Conservation (phyloP, 805 yeast genomes). For the Metschnikowia cerradonensis region DNA sequence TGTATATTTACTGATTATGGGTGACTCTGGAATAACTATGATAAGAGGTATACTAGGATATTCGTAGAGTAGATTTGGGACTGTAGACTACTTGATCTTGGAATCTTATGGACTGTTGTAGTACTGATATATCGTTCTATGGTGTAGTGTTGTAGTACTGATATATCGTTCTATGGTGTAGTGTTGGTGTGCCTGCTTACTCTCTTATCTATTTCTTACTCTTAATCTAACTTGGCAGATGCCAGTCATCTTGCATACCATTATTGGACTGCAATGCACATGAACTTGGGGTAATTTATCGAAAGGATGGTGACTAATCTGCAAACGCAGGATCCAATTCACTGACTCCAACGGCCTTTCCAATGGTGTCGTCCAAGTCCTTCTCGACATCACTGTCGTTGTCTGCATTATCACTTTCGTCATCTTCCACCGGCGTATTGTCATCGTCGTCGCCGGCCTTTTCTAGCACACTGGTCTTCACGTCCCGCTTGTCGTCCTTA, state of each 20-base stretch:
- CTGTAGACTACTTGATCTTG: too few species aligned
- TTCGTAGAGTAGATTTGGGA: too few species aligned
- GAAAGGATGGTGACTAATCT: conserved; percentile 4
- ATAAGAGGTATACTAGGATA: too few species aligned
- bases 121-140: too few species aligned
- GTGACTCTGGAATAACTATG: too few species aligned
- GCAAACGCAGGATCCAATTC: conserved; percentile 25
- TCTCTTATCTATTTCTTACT: neutral
- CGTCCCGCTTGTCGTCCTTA: conserved; percentile 5
- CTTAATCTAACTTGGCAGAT: neutral
- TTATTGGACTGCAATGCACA: neutral
- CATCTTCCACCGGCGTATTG: conserved; percentile 8
- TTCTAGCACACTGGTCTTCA: conserved; percentile 10
- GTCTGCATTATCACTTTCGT: conserved; percentile 8
- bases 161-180: too few species aligned
- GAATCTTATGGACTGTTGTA: too few species aligned
- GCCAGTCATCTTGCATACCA: too few species aligned
- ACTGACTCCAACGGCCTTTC: conserved; percentile 7
- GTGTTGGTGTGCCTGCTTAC: neutral
- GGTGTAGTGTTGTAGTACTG: too few species aligned
- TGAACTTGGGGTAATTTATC: too few species aligned
- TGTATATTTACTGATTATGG: too few species aligned
- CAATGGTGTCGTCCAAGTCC: conserved; percentile 3
- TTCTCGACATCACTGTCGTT: conserved; percentile 4
- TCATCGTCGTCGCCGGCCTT: conserved; percentile 3